Evolutionary conservation across 2,329 filamentous ascomycete genomes (phyloP), one percentile per base, ranked within the genome.

Genomic region (Gyromitra esculenta): DNA sequence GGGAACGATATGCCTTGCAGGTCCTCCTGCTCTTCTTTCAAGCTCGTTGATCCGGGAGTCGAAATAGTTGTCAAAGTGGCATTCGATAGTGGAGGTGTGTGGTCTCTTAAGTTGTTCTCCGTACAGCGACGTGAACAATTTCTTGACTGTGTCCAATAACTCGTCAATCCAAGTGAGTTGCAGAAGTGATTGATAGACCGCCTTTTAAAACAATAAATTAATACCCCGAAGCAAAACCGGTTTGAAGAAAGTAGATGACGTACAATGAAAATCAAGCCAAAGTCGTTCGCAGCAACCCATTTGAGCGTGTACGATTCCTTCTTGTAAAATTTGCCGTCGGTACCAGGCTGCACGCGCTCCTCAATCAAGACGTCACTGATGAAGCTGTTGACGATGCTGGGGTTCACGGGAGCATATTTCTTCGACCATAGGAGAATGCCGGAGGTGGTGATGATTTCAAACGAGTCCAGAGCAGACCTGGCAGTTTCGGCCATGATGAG

Each of bases 351-450:
- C 76, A 89, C 88, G 84, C 92, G 94, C 86, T 97, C 95, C 85
- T 99, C 96, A 82, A 99, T 97, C 83, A 99, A 97, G 82, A 97
- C 93, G 84, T 98, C 94, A 83, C 91, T 91, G 84, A 99, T 97
- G 84, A 99, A 91, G 86, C 89, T 92, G 86, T 99, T 97, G 86
- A 99, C 91, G 79, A 97, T 87, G 81, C 91, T 90, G 56, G 92
- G 89, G 83, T 90, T 94, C 82, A 97, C 90, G 1, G 91, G 88
- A 70, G 91, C 90, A 83, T 95, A 97, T 35, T 90, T 91, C 83
- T 92, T 91, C 77, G 95, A 97, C 96, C 96, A 99, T 71, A 99
- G 89, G 74, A 99, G 96, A 78, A 99, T 94, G 73, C 96, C 96
- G 2, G 94, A 97, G 48, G 95, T 97, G 77, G 95, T 97, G 77